Evolutionary conservation across 495 filamentous ascomycete species (phyloP).

Genomic region (Penicillium salamii): DNA sequence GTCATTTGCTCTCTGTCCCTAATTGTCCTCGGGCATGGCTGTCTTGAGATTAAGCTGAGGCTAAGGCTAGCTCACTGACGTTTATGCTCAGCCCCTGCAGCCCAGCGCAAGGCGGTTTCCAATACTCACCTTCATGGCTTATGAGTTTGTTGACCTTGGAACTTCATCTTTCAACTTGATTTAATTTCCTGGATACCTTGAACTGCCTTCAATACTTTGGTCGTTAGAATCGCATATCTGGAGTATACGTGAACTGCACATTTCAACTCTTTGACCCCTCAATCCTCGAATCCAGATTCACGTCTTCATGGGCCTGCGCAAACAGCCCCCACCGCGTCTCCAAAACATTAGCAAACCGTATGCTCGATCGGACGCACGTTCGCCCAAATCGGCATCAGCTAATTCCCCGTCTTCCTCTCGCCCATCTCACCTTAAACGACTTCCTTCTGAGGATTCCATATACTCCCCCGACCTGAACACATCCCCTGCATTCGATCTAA

Average conservation of each 20-base stretch:
- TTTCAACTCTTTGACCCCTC: neutral
- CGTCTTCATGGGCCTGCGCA: conserved; percentile 48
- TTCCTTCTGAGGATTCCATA: conserved; percentile 36
- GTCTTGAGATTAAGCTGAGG: conserved; percentile 4
- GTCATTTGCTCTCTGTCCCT: neutral
- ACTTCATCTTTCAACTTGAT: neutral
- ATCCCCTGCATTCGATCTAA: conserved; percentile 43
- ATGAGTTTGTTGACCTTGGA: neutral
- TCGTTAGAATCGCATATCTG: neutral
- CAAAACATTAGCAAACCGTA: conserved; percentile 35
- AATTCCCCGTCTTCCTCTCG: conserved; percentile 32
- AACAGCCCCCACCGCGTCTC: conserved; percentile 43
- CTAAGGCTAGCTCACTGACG: neutral
- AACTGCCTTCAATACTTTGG: too few species aligned
- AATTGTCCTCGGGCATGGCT: neutral
- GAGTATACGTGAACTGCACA: neutral
- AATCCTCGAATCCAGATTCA: neutral
- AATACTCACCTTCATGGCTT: conserved; percentile 3
- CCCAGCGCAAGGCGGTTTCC: conserved; percentile 11
- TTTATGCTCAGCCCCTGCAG: conserved; percentile 3
- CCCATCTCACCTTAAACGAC: conserved; percentile 27
- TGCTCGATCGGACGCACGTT: conserved; percentile 26
- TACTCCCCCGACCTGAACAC: conserved; percentile 45
- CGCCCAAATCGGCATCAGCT: conserved; percentile 18
- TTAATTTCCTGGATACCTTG: too few species aligned